Base-by-base conservation (phyloP, 768 basidiomycete genomes). In the Strobilomyces echinocephalus region DNA sequence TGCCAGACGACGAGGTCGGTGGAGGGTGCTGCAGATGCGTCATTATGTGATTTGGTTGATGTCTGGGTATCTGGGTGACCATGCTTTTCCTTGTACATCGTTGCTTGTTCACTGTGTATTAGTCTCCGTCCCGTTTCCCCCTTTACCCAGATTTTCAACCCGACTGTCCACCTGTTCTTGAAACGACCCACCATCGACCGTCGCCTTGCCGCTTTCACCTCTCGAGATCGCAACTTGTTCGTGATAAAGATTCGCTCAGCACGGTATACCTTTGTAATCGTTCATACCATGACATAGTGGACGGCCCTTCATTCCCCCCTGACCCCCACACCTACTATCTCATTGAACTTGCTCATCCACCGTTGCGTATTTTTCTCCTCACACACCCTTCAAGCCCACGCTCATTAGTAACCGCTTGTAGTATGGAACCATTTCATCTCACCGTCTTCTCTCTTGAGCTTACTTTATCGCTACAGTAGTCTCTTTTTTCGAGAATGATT, bases 21-120 rank as follows among this genome's bases (percentile, higher is more conserved):
- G 74, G 69, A 31, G 79, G 75, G 30, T 91, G 89, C 65, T 91
- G 89, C 76, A 87, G 85, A 72, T 91, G 89, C 72, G 72, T 88
- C 60, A 78, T 91, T 68, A 91, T 91, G 89, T 91, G 81, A 89
- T 69, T 56, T 50, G 50, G 46, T 50, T 42, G 55, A 52, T 56
- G 52, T 60, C 41, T 28, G 56, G 59, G 48, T 58, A 58, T 60
- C 48, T 55, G 56, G 50, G 50, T 72, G 61, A 42, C 36, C 42
- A 46, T 60, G 57, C 64, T 66, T 51, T 62, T 59, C 50, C 35
- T 46, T 46, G 49, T 45, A 41, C 31, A 55, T 47, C 46, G 15
- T 61, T 66, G 63, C 62, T 65, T 58, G 60, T 64, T 59, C 53
- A 56, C 18, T 63, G 58, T 52, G 53, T 55, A 60, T 36, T 48